Evolutionary conservation across 345 rosid species (phyloP).

Genomic region (Rubroshorea leprosula): DNA sequence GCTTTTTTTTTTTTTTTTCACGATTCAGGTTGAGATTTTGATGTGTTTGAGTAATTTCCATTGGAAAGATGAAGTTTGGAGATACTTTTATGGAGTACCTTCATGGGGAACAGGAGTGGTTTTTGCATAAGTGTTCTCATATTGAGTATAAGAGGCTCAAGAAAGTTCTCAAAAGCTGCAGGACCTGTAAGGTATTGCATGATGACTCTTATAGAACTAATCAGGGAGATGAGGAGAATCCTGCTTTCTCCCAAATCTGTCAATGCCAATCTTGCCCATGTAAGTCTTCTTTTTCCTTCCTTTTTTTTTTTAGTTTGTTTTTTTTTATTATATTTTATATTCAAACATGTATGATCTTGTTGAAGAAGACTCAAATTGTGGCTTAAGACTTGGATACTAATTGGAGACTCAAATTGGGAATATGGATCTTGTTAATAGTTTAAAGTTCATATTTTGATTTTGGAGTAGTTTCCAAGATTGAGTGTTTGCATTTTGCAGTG

Average conservation of each 20-base stretch:
- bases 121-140: conserved; percentile 56
- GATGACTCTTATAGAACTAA: conserved; percentile 18
- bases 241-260: conserved; percentile 18
- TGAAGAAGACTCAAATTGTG: no score
- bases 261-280: conserved; percentile 61
- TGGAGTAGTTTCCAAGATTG: not conserved
- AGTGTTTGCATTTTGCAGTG: conserved; percentile 36
- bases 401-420: no score
- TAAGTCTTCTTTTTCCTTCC: conserved; percentile 18
- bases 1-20: not conserved
- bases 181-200: conserved; percentile 35
- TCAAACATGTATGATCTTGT: no score
- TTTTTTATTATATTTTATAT: not conserved
- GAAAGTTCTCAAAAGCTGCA: conserved; percentile 73
- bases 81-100: conserved; percentile 72
- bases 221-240: conserved; percentile 18
- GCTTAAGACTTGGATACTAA: no score
- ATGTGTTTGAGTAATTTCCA: not conserved
- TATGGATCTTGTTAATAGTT: conserved; percentile 1
- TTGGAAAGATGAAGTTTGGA: conserved; percentile 73
- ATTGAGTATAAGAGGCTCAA: conserved; percentile 84
- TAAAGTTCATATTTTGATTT: not conserved
- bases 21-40: not conserved
- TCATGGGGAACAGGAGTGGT: conserved; percentile 60
- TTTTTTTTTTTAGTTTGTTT: not conserved